A percentile compares a stretch with the other conserved stretches of the same genome.
phyloP scores from a whole-genome alignment of 352 stramenopile genomes.

The Globisporangium iwayamae region DNA sequence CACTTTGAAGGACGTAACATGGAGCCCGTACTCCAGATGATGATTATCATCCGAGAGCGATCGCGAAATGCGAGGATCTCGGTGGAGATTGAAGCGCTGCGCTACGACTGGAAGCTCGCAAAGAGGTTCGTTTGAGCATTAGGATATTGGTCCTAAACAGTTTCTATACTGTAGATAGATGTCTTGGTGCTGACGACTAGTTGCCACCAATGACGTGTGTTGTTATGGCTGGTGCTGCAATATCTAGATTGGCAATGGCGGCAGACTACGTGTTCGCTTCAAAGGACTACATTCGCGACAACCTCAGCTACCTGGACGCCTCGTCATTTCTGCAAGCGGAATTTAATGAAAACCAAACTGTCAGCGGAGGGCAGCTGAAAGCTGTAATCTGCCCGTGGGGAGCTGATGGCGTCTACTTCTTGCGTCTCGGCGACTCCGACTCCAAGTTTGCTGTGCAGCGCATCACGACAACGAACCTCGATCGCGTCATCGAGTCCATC shows the following conservation, averaged over 20 bases:
- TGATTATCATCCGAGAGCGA: constrained; percentile 33
- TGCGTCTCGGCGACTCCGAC: constrained; percentile 19
- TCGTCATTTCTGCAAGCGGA: constrained; percentile 34
- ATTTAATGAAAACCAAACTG: not conserved
- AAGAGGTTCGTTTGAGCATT: constrained; percentile 35
- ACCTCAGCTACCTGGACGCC: constrained; percentile 36
- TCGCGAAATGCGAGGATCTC: constrained; percentile 31
- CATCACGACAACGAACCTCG: constrained; percentile 31
- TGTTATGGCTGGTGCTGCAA: not conserved
- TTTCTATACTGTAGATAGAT: not conserved
- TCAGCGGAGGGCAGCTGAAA: constrained; percentile 9
- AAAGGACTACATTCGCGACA: constrained; percentile 70
- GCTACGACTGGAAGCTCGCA: constrained; percentile 55
- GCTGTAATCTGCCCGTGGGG: constrained; percentile 74
- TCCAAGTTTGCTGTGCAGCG: constrained; percentile 21
- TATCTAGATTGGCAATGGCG: constrained; percentile 34
- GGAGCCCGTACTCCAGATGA: constrained; percentile 53
- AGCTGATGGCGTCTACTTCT: constrained; percentile 52
- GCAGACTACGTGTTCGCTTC: constrained; percentile 63
- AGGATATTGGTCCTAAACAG: not conserved
- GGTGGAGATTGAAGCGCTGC: constrained; percentile 63
- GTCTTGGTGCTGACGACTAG: too few relatives aligned
- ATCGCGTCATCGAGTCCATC: constrained; percentile 55
- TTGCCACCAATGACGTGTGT: too few relatives aligned
- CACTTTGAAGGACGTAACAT: constrained; percentile 79